phyloP scores from a whole-genome alignment of 176 grass and related monocot species.

The Phyllostachys edulis region DNA sequence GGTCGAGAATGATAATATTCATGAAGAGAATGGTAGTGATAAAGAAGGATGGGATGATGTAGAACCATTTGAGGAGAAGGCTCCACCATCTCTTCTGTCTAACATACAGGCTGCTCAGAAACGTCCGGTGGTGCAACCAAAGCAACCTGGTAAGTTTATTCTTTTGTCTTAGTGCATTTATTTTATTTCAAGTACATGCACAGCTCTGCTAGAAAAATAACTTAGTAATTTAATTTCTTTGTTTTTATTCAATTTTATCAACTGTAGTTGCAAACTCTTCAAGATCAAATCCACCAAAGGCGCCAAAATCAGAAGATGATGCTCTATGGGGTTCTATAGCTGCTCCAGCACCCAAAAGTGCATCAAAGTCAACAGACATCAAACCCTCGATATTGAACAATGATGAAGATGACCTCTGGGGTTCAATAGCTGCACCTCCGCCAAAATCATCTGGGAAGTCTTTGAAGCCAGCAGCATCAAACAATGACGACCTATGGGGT shows the following conservation, averaged over 20 bases:
- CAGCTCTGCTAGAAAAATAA: constrained; percentile 1
- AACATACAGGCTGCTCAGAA: constrained; percentile 97
- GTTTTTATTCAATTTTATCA: constrained; percentile 23
- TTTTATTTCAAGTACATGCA: neutral
- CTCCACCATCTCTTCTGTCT: constrained; percentile 48
- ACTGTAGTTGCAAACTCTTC: constrained; percentile 50
- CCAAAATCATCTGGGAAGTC: constrained; percentile 70
- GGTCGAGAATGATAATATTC: constrained; percentile 55
- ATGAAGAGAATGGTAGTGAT: constrained; percentile 58
- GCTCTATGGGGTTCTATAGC: constrained; percentile 67
- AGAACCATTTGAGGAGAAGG: constrained; percentile 77
- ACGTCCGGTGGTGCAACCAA: constrained; percentile 75
- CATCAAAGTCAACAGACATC: constrained; percentile 44
- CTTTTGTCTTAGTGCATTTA: neutral
- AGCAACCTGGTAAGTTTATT: constrained; percentile 46
- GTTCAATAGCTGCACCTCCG: constrained; percentile 73
- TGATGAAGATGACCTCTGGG: constrained; percentile 76
- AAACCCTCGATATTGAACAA: constrained; percentile 51
- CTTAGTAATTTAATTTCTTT: neutral
- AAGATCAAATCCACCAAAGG: constrained; percentile 46
- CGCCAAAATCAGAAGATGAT: constrained; percentile 66
- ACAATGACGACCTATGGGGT: constrained; percentile 75
- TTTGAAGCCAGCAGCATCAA: constrained; percentile 37
- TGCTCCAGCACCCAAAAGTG: constrained; percentile 55
- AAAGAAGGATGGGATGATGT: constrained; percentile 97